Evolutionary conservation across 345 rosid genomes (phyloP).

Genomic region (Clausena lansium): DNA sequence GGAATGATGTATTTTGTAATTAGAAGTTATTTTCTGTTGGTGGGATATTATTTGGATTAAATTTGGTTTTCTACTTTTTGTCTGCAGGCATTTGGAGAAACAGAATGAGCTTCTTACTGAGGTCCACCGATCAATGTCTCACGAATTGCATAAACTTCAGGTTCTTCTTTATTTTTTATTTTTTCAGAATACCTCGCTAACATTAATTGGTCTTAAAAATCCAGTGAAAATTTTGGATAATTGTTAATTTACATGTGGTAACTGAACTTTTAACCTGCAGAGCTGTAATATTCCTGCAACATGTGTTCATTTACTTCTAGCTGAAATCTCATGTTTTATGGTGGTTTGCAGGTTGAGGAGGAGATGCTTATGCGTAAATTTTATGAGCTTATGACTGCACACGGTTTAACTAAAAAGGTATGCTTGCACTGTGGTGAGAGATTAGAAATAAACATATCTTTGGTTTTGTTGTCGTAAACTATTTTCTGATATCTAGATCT

Average conservation of each 20-base stretch:
- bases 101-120: conserved; percentile 53
- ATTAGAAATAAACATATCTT: too few relatives aligned
- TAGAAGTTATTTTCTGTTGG: background rate
- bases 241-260: background rate
- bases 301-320: background rate
- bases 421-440: background rate
- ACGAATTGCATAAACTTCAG: conserved; percentile 56
- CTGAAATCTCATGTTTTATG: background rate
- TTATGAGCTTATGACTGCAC: conserved; percentile 46
- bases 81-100: conserved; percentile 53
- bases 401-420: background rate
- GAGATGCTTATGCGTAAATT: conserved; percentile 79
- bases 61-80: background rate
- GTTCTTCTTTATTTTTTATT: conserved; percentile 16
- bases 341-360: conserved; percentile 63
- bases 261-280: background rate
- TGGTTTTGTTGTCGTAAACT: too few relatives aligned
- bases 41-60: background rate
- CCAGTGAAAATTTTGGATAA: background rate
- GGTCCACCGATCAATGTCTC: conserved; percentile 35
- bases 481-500: too few relatives aligned
- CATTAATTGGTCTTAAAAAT: background rate
- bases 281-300: background rate
- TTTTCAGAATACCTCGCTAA: background rate
- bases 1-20: background rate